phyloP scores from a whole-genome alignment of 208 protist species.

The Trypanosoma mega region DNA sequence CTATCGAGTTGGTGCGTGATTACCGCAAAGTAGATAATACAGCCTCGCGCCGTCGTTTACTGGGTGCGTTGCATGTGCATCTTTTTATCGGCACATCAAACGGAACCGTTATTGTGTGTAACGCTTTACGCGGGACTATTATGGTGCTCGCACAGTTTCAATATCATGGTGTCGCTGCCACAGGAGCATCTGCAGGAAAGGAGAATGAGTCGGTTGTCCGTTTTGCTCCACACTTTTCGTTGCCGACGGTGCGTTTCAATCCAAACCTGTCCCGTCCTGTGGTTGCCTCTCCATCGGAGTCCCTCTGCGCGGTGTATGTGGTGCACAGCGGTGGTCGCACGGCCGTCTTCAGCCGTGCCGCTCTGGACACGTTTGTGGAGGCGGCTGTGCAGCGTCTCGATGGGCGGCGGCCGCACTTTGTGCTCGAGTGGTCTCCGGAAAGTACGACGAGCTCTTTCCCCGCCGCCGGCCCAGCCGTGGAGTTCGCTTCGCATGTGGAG shows the following conservation, averaged over 20 bases:
- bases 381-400: constrained; percentile 43
- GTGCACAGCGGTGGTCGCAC: constrained; percentile 63
- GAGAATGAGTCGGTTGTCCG: constrained; percentile 49
- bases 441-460: constrained; percentile 52
- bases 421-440: constrained; percentile 54
- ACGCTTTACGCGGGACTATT: constrained; percentile 78
- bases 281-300: not conserved
- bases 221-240: constrained; percentile 40
- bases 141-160: constrained; percentile 73
- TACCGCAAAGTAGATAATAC: not conserved
- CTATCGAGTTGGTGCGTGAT: constrained; percentile 55
- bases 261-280: constrained; percentile 18
- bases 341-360: constrained; percentile 48
- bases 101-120: constrained; percentile 74
- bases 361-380: constrained; percentile 59
- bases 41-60: not conserved
- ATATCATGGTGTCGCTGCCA: constrained; percentile 13
- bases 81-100: constrained; percentile 85
- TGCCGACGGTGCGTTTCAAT: constrained; percentile 16
- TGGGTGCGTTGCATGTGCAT: constrained; percentile 50
- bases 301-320: constrained; percentile 44
- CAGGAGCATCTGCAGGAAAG: not conserved
- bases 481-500: constrained; percentile 49
- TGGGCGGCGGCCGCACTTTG: constrained; percentile 52
- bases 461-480: constrained; percentile 52